Evolutionary conservation across 306 rosid species (phyloP).

Genomic region (Hippophae rhamnoides): DNA sequence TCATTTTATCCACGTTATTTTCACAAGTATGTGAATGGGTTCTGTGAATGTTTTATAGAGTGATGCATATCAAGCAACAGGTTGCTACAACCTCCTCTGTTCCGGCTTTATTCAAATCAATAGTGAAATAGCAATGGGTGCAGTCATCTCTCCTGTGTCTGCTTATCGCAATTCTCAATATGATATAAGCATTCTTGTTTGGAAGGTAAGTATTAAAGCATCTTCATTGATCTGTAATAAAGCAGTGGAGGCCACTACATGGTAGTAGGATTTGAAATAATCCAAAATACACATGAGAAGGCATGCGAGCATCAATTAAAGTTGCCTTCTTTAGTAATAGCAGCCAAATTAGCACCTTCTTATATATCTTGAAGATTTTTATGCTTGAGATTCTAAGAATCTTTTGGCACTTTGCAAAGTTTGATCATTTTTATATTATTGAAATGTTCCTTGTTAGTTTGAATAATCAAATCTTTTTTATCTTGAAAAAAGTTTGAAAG

Average conservation of each 20-base stretch:
- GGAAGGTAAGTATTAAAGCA: slow-evolving; percentile 68
- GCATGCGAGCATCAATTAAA: neutral
- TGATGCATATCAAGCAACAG: slow-evolving; percentile 99
- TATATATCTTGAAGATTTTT: too few relatives aligned
- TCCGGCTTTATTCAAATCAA: slow-evolving; percentile 93
- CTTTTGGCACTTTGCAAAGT: too few relatives aligned
- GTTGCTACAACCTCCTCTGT: slow-evolving; percentile 99
- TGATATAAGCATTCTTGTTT: slow-evolving; percentile 84
- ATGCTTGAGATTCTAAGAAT: too few relatives aligned
- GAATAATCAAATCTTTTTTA: too few relatives aligned
- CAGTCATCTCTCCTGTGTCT: slow-evolving; percentile 84
- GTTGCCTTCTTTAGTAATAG: too few relatives aligned
- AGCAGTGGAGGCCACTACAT: neutral
- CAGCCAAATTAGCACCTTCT: too few relatives aligned
- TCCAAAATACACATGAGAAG: neutral
- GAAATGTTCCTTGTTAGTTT: too few relatives aligned
- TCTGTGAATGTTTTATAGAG: slow-evolving; percentile 37
- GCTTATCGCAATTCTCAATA: slow-evolving; percentile 55
- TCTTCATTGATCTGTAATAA: too few relatives aligned
- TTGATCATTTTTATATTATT: too few relatives aligned
- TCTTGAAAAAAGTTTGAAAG: too few relatives aligned
- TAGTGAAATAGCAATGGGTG: slow-evolving; percentile 89
- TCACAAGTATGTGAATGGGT: too few relatives aligned
- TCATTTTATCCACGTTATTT: too few relatives aligned
- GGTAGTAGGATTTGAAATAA: neutral